These are phyloP conservation scores for Mrakia frigida DNA, from an alignment of 768 basidiomycete genomes.

Conservation along the genomic window DNA sequence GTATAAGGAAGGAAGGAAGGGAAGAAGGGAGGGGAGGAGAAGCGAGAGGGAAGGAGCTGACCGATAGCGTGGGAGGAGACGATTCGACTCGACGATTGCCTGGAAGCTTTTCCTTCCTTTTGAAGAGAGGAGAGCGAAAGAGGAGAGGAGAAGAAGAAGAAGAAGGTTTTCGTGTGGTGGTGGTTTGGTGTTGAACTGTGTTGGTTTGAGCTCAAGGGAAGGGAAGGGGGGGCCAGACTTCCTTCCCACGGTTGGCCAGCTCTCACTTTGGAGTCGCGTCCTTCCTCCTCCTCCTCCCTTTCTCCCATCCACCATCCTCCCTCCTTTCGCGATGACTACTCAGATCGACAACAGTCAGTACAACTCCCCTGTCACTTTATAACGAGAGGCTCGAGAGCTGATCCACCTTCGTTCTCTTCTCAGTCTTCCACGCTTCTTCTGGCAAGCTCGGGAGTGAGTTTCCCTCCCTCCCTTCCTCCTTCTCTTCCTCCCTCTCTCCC, in stretches of 20 bases:
- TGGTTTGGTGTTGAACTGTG: too few species aligned
- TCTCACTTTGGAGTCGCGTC: background rate
- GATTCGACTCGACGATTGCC: background rate
- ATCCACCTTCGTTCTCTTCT: background rate
- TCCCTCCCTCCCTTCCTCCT: too few species aligned
- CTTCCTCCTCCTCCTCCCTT: background rate
- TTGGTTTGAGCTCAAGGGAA: background rate
- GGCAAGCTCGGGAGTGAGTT: constrained; percentile 19
- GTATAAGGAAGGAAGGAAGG: background rate
- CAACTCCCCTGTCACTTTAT: background rate
- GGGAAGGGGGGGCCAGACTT: too few species aligned
- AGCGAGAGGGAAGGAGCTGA: background rate
- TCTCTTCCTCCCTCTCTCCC: background rate
- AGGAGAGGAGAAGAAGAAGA: background rate
- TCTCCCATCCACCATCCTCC: background rate
- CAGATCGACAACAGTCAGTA: constrained; percentile 26
- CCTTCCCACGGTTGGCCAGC: background rate
- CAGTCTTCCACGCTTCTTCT: constrained; percentile 29
- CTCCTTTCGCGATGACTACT: constrained; percentile 12
- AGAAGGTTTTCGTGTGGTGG: background rate
- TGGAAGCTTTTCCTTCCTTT: too few species aligned
- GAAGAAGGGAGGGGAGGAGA: background rate
- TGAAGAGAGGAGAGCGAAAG: background rate
- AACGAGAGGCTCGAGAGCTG: too few species aligned
- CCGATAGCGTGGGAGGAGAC: background rate